These are phyloP conservation scores for Neonothopanus nambi DNA, from an alignment of 1,284 basidiomycete species.

Conservation along the genomic window DNA sequence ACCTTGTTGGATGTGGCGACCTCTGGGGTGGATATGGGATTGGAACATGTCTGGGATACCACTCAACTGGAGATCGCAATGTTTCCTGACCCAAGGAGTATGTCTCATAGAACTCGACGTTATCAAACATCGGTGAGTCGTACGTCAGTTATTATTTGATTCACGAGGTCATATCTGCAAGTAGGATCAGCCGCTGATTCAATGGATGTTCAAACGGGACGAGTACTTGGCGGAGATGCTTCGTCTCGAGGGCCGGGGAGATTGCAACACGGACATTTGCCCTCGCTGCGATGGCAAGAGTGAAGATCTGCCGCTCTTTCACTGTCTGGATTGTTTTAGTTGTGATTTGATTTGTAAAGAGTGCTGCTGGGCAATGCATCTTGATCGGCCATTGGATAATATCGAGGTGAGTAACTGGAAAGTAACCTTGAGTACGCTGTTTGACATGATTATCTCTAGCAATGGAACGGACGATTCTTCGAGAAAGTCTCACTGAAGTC, in stretches of 20 bases:
- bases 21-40: too few species aligned
- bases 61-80: too few species aligned
- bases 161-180: too few species aligned
- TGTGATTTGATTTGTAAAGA: background rate
- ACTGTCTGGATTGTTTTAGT: background rate
- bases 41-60: too few species aligned
- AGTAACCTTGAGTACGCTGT: too few species aligned
- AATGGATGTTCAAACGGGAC: background rate
- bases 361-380: background rate
- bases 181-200: background rate
- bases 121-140: too few species aligned
- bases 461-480: slow-evolving; percentile 1
- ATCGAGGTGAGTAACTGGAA: background rate
- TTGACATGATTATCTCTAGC: background rate
- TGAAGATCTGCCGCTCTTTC: background rate
- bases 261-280: background rate
- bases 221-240: slow-evolving; percentile 1
- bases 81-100: too few species aligned
- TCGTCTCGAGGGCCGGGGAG: background rate
- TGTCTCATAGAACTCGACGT: too few species aligned
- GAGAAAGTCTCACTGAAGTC: too few species aligned
- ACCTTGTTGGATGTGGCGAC: too few species aligned
- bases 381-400: background rate
- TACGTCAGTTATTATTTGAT: too few species aligned
- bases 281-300: too few species aligned